Evolutionary conservation across 2,329 filamentous ascomycete genomes (phyloP), one percentile per base, ranked within the genome.

Genomic region (Geosmithia putterillii): DNA sequence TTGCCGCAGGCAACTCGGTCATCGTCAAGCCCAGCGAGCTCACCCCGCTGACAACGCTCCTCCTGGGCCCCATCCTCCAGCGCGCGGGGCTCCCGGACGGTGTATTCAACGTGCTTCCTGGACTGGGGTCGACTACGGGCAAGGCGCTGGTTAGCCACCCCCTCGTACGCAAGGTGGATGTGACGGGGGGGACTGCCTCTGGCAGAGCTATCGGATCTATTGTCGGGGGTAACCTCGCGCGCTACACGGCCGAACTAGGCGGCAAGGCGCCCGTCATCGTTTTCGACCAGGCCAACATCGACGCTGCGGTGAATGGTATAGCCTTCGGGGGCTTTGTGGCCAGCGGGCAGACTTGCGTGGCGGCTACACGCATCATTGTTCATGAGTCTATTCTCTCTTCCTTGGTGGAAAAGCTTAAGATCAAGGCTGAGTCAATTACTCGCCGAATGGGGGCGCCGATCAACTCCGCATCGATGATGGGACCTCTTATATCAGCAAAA

Each of bases 311-410:
- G 0, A 88, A 85, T 51, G 87, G 95, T 63, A 90, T 96, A 54
- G 87, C 95, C 10, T 90, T 95, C 53, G 90, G 90, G 18, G 82
- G 87, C 15, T 72, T 96, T 45, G 95, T 95, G 72, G 96, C 95
- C 67, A 95, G 89, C 42, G 90, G 90, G 17, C 90, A 96, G 69
- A 94, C 86, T 58, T 96, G 90, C 70, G 95, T 90, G 64, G 84
- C 86, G 20, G 72, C 95, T 44, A 90, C 96, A 66, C 75, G 90
- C 25, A 79, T 95, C 20, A 96, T 95, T 55, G 89, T 95, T 4
- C 80, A 92, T 54, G 82, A 85, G 55, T 79, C 76, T 51, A 77
- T 95, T 41, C 80, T 95, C 59, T 86, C 94, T 54, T 66, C 76
- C 12, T 95, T 96, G 54, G 71, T 95, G 42, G 63, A 73, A 50